Evolutionary conservation across 441 rosid species (phyloP), one percentile per base, ranked within the genome.

Genomic region (Gossypium trilobum): DNA sequence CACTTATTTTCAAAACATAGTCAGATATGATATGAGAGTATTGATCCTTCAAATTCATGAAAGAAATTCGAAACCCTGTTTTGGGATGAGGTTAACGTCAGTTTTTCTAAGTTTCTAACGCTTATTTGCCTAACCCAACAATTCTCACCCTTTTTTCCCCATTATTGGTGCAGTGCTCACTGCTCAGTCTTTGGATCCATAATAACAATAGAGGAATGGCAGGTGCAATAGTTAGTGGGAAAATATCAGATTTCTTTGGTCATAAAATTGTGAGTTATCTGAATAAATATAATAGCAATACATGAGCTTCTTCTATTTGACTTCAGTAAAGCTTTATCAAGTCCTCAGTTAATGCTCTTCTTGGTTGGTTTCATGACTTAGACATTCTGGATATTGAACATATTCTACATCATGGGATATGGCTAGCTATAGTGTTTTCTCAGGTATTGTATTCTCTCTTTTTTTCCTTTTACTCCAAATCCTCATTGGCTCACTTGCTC

Each of bases 141-240:
- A 25, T 25, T 25, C 29, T 25, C 4, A 3, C 36, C 0, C 17
- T 5, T 25, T 27, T 25, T n/a, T 3, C 7, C n/a, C 23, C 11
- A 33, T 33, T 8, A 33, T 19, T 61, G 33, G 23, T 61, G 67
- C 50, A 17, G 67, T 62, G 17, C 10, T 62, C 50, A 17, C 50
- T 62, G 17, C 10, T 62, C 67, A 9, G 50, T 62, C 1, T 62
- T 92, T 73, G 96, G 98, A 16, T 92, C 98, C 4, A 88, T 90
- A 64, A 25, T 92, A 67, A 89, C 95, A 50, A 85, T 92, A 19
- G 96, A 19, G 96, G 91, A 70, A 92, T 92, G 98, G 55, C 87
- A 69, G 98, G 98, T 59, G 95, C 96, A 81, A 56, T 87, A 50
- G 75, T 84, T 13, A 90, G 98, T 74, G 98, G 96, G 4, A 58